Evolutionary conservation across 441 rosid genomes (phyloP).

Genomic region (Manihot esculenta): DNA sequence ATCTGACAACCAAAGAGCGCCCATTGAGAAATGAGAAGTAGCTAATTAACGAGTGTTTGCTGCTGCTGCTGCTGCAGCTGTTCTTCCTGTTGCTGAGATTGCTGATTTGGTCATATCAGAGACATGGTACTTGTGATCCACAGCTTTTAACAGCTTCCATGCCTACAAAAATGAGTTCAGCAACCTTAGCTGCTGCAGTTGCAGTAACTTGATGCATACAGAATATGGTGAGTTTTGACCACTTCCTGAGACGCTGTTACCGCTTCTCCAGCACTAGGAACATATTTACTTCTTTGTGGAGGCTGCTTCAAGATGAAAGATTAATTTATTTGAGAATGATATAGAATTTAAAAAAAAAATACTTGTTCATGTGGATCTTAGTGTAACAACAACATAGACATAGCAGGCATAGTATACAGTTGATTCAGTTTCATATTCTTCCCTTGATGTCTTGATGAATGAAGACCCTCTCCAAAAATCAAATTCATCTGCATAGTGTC

Average conservation of each 20-base stretch:
- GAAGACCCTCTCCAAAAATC: slow-evolving; percentile 45
- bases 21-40: slow-evolving; percentile 45
- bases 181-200: slow-evolving; percentile 68
- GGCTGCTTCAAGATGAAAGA: slow-evolving; percentile 28
- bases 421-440: slow-evolving; percentile 33
- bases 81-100: slow-evolving; percentile 60
- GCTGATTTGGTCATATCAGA: slow-evolving; percentile 72
- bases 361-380: slow-evolving; percentile 4
- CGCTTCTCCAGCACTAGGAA: slow-evolving; percentile 52
- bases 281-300: slow-evolving; percentile 36
- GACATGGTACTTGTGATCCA: slow-evolving; percentile 76
- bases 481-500: slow-evolving; percentile 52
- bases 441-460: too few species aligned
- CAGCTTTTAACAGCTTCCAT: slow-evolving; percentile 63
- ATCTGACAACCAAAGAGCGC: slow-evolving; percentile 66
- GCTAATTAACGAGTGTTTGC: slow-evolving; percentile 66
- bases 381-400: slow-evolving; percentile 1
- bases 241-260: slow-evolving; percentile 71
- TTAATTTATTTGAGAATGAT: background rate
- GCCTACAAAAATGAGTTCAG: slow-evolving; percentile 60
- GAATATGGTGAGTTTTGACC: slow-evolving; percentile 52
- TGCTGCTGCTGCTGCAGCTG: slow-evolving; percentile 69
- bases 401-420: slow-evolving; percentile 44
- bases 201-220: slow-evolving; percentile 64
- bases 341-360: background rate